Base-by-base conservation (phyloP, 495 filamentous ascomycete species). In the Talaromyces wortmannii region DNA sequence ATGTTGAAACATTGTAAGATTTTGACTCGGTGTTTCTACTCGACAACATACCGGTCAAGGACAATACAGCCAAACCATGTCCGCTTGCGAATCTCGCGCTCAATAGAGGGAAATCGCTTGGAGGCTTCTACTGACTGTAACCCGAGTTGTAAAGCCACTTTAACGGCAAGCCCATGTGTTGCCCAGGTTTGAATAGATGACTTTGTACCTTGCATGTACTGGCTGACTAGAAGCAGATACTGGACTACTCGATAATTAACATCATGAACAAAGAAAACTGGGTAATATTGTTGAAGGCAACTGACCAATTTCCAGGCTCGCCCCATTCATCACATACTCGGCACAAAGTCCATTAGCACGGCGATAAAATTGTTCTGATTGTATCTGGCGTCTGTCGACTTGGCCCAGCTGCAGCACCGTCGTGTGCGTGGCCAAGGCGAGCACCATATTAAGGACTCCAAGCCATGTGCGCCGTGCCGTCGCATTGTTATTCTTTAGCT, bases 371-470 rank as follows among this genome's bases (percentile, higher is more conserved):
- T 67, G 55, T 50, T 75, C 69, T 0, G 73, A 67, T 32, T 66
- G 59, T 3, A 47, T 40, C 8, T 61, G 57, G 3, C 59, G 57
- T 6, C 18, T 18, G 7, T 62, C 52, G 16, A 58, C 62, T 5
- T 42, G 50, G 0, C 51, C 36, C n/a, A 45, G 45, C n/a, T 56
- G 52, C 16, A 64, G 61, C 0, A 55, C 78, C 8, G 79, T 79
- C 1, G 79, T 81, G 45, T 87, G 82, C 56, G 78, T 84, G 13
- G 85, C 83, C 74, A 89, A 83, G 29, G 86, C 85, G 47, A 90
- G 82, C n/a, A 90, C 79, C 78, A 88, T 88, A 66, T 90, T 90
- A 23, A 88, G 71, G 17, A 89, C 63, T 1, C 81, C 84, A 16
- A 89, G 77, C 87, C 87, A 90, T 0, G 68, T 73, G 18, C 67